Conservation (phyloP, 192 early-diverging fungal genomes). For the Coemansia aciculifera region DNA sequence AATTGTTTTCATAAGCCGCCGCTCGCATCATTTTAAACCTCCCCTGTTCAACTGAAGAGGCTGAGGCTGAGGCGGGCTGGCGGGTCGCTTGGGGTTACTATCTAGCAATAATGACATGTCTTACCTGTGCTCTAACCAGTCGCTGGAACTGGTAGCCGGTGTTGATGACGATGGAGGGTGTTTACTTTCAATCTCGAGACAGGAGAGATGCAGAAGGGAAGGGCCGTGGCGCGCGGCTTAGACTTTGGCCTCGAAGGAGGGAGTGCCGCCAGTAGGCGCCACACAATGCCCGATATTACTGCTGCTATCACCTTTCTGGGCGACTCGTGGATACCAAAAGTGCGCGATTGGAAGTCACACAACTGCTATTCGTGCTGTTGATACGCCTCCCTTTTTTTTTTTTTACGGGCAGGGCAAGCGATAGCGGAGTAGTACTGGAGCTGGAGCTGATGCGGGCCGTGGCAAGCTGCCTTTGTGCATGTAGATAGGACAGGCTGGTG, state of each 20-base stretch:
- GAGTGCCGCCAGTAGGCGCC: slow-evolving; percentile 1
- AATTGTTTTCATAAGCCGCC: slow-evolving; percentile 5
- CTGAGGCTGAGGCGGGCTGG: not conserved
- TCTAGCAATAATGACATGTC: not conserved
- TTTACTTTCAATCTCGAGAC: not conserved
- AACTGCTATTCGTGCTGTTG: not conserved
- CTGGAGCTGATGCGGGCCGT: slow-evolving; percentile 1
- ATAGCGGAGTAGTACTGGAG: not conserved
- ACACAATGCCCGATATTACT: slow-evolving; percentile 4
- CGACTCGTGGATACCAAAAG: slow-evolving; percentile 9
- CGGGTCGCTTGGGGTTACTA: not conserved
- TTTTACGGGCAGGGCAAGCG: not conserved
- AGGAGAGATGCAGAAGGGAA: not conserved
- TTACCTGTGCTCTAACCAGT: slow-evolving; percentile 4
- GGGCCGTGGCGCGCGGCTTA: not conserved
- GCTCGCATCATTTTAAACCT: not conserved
- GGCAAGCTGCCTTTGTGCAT: not conserved
- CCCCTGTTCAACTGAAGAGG: not conserved
- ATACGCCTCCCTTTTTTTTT: not conserved
- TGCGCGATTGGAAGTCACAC: not conserved
- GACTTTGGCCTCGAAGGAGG: not conserved
- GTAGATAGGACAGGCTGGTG: not conserved
- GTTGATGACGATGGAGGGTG: not conserved
- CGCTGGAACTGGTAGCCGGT: not conserved
- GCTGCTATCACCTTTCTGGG: slow-evolving; percentile 9